Base-by-base conservation (phyloP, 2,329 filamentous ascomycete genomes). In the Didymella pomorum region DNA sequence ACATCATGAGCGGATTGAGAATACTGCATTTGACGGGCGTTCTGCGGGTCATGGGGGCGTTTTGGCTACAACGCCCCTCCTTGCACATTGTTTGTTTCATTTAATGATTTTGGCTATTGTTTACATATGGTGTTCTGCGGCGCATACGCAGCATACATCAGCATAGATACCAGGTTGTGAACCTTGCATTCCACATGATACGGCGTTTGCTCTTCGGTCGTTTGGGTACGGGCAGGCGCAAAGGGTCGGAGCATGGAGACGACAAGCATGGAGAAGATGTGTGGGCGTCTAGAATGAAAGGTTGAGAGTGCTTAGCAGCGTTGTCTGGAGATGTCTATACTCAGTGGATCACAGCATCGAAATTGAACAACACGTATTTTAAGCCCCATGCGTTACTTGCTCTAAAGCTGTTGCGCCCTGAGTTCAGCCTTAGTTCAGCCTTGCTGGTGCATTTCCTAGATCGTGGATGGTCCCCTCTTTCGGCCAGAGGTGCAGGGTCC, bases 21-120 rank as follows among this genome's bases (percentile, higher is more conserved):
- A 56, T 58, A 66, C 63, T 66, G 67, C 70, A 72, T 71, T 58
- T 62, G n/a, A 28, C 56, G 43, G 70, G 67, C 61, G 66, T 71
- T 72, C 46, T 44, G 23, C 21, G 56, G 20, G 28, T 60, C 33
- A 35, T n/a, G 23, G 48, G 42, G 68, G 68, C 63, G 68, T 69
- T 60, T 23, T 21, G 52, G 59, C 37, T 43, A 42, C 46, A 45
- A 50, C 39, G 39, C 53, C 54, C 55, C 64, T 61, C 61, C 52
- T 35, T 60, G 53, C 47, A 45, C 52, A 51, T 10, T 50, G 28
- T 55, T 44, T 62, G 33, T 50, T 55, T 29, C 46, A 11, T 25
- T 39, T 58, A 61, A 20, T 56, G 25, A 45, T 53, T 58, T 52
- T 35, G 16, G 37, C 39, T 20, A 46, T 29, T 58, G 16, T 48